phyloP scores from a whole-genome alignment of 2,329 filamentous ascomycete genomes.

The Diaporthe amygdali region DNA sequence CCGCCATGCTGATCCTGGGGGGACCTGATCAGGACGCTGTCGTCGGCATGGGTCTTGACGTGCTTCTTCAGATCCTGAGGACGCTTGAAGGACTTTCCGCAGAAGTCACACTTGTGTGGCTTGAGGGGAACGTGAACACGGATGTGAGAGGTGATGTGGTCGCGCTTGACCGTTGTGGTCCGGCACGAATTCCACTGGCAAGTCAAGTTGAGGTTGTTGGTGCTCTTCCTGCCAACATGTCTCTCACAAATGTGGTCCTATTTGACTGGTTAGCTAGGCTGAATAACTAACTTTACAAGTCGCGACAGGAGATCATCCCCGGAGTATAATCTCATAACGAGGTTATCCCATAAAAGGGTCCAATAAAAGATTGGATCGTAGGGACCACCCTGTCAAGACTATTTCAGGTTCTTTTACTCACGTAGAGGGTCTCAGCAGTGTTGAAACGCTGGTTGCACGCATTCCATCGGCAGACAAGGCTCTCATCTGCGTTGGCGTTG shows the following conservation, averaged over 20 bases:
- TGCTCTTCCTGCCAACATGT: slow-evolving; percentile 98
- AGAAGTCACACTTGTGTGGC: slow-evolving; percentile 99
- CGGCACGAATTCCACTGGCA: slow-evolving; percentile 97
- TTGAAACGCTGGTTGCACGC: slow-evolving; percentile 64
- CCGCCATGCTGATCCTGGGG: slow-evolving; percentile 57
- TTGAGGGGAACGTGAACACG: slow-evolving; percentile 98
- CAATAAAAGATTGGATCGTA: too few species aligned
- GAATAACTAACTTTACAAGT: not conserved
- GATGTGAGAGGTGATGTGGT: slow-evolving; percentile 99
- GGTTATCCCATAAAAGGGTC: too few species aligned
- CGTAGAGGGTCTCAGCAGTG: slow-evolving; percentile 64
- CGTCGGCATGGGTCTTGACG: slow-evolving; percentile 97
- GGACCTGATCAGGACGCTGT: slow-evolving; percentile 73
- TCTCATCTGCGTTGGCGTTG: slow-evolving; percentile 53
- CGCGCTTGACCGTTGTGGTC: slow-evolving; percentile 96
- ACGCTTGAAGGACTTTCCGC: slow-evolving; percentile 98
- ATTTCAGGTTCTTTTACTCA: too few species aligned
- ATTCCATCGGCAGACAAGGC: slow-evolving; percentile 66
- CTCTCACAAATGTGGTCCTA: slow-evolving; percentile 98
- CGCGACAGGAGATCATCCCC: not conserved
- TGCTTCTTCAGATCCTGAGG: slow-evolving; percentile 99
- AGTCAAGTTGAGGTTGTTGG: slow-evolving; percentile 96
- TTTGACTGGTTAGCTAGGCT: not conserved
- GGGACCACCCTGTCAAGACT: too few species aligned
- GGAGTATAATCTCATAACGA: not conserved